phyloP scores from a whole-genome alignment of 768 basidiomycete species.

The Boletus rufocinnamomeus region DNA sequence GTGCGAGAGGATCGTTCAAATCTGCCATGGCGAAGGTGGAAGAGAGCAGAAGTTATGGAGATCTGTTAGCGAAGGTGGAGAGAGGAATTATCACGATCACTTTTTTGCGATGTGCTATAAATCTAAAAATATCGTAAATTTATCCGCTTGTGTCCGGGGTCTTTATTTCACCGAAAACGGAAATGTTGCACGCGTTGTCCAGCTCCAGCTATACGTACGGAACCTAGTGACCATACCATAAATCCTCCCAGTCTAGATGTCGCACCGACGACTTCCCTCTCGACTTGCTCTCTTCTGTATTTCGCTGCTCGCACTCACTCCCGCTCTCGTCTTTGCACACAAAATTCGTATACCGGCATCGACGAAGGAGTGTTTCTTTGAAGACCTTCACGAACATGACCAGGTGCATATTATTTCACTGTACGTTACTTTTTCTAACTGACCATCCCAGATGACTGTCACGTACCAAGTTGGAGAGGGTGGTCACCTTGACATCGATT shows the following conservation, averaged over 20 bases:
- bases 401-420: slow-evolving; percentile 52
- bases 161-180: slow-evolving; percentile 14
- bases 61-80: slow-evolving; percentile 19
- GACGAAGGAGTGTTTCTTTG: slow-evolving; percentile 94
- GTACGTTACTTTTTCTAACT: not conserved
- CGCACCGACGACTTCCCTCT: slow-evolving; percentile 35
- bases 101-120: slow-evolving; percentile 18
- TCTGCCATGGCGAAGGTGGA: slow-evolving; percentile 52
- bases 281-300: slow-evolving; percentile 45
- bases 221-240: not conserved
- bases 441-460: slow-evolving; percentile 82
- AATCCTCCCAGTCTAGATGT: slow-evolving; percentile 31
- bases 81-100: slow-evolving; percentile 30
- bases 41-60: slow-evolving; percentile 5
- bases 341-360: slow-evolving; percentile 75
- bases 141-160: slow-evolving; percentile 30
- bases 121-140: slow-evolving; percentile 11
- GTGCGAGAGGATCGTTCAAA: slow-evolving; percentile 62
- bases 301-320: slow-evolving; percentile 37
- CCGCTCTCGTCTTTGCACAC: slow-evolving; percentile 53
- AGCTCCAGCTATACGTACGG: too few species aligned
- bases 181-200: not conserved
- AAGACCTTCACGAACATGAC: slow-evolving; percentile 89
- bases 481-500: slow-evolving; percentile 96
- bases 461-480: slow-evolving; percentile 99